phyloP scores from a whole-genome alignment of 345 rosid species.

The Angophora floribunda region DNA sequence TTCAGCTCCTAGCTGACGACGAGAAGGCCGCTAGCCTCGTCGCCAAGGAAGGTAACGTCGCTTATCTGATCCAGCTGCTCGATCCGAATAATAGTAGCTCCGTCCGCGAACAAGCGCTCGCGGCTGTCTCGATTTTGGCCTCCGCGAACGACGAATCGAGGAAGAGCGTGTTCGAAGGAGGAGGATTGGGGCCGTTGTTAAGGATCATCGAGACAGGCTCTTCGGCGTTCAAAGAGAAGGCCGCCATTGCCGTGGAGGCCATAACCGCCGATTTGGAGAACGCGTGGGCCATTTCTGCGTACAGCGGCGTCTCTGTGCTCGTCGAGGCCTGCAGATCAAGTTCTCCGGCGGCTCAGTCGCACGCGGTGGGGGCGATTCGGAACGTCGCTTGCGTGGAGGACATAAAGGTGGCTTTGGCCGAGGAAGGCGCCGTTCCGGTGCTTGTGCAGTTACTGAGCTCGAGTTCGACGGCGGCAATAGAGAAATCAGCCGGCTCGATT shows the following conservation, averaged over 20 bases:
- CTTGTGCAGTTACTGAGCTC: constrained; percentile 38
- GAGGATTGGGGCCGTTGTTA: constrained; percentile 67
- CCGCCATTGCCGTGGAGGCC: constrained; percentile 60
- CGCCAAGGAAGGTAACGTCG: constrained; percentile 62
- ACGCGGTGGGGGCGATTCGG: constrained; percentile 51
- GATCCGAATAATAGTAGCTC: constrained; percentile 33
- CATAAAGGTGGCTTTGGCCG: constrained; percentile 40
- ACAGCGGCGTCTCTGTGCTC: constrained; percentile 51
- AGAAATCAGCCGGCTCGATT: constrained; percentile 41
- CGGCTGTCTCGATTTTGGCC: constrained; percentile 52
- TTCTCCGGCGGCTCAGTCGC: constrained; percentile 31
- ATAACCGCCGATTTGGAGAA: constrained; percentile 61
- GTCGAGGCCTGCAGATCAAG: constrained; percentile 68
- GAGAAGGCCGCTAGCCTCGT: constrained; percentile 44
- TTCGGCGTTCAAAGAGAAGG: constrained; percentile 45
- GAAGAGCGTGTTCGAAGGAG: constrained; percentile 53
- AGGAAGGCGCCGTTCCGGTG: constrained; percentile 67
- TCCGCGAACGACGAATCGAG: constrained; percentile 49
- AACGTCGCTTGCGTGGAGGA: constrained; percentile 55
- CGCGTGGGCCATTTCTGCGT: constrained; percentile 64
- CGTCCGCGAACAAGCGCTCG: constrained; percentile 57
- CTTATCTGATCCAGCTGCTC: constrained; percentile 50
- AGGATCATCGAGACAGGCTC: constrained; percentile 58
- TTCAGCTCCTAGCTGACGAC: constrained; percentile 45
- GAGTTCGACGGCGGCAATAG: constrained; percentile 20